A percentile compares a stretch with the other conserved stretches of the same genome.
Conservation (phyloP, 2,329 filamentous ascomycete species). For the Chrysosphaeria jannelii region DNA sequence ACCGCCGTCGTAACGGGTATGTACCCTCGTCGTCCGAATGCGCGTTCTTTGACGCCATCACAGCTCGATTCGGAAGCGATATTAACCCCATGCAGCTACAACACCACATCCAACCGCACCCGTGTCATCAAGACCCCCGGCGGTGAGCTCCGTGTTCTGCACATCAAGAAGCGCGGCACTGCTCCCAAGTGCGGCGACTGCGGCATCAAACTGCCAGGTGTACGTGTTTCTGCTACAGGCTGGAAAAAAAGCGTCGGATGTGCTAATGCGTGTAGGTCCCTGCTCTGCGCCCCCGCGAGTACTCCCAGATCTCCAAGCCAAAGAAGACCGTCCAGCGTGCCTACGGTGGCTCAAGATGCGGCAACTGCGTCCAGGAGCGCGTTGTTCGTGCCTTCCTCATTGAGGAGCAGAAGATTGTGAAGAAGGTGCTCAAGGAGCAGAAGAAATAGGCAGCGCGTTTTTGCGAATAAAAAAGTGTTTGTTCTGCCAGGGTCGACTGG, state of each 20-base stretch:
- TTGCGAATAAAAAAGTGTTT: too few species aligned
- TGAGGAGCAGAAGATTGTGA: constrained; percentile 99
- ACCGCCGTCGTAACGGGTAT: constrained; percentile 58
- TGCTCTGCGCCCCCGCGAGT: constrained; percentile 93
- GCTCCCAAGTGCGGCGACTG: constrained; percentile 99
- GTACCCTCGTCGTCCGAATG: too few species aligned
- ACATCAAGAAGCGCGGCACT: constrained; percentile 99
- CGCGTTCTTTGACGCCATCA: too few species aligned
- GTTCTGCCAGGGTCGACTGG: too few species aligned
- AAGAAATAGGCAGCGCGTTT: background rate
- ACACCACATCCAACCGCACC: constrained; percentile 93
- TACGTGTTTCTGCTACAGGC: constrained; percentile 26
- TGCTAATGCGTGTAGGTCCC: constrained; percentile 29
- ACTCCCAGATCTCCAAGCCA: constrained; percentile 85
- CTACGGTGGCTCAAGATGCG: constrained; percentile 95
- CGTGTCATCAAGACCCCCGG: constrained; percentile 89
- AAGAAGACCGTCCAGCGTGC: constrained; percentile 98
- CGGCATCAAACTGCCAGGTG: constrained; percentile 85
- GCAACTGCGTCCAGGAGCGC: constrained; percentile 93
- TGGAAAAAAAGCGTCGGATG: too few species aligned
- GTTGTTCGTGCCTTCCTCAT: constrained; percentile 97
- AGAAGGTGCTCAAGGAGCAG: constrained; percentile 94
- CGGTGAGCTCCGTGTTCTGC: constrained; percentile 79
- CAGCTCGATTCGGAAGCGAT: too few species aligned
- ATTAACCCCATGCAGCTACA: constrained; percentile 63